These are phyloP conservation scores for Pyricularia grisea DNA, from an alignment of 2,329 filamentous ascomycete species.

Conservation along the genomic window DNA sequence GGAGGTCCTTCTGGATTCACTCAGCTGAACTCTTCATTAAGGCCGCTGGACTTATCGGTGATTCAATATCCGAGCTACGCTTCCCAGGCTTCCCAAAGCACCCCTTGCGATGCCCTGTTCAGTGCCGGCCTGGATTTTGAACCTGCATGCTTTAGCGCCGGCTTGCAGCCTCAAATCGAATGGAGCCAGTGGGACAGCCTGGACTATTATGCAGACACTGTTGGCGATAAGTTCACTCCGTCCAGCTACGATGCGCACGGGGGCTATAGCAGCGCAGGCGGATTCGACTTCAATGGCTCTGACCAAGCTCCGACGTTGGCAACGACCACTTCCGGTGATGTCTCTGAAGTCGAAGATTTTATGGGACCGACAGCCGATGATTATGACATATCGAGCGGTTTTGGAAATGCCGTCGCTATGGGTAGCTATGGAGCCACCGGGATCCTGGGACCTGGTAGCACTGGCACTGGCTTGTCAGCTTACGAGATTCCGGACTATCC, in stretches of 20 bases:
- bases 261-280: conserved; percentile 26
- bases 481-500: neutral
- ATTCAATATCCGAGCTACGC: conserved; percentile 42
- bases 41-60: conserved; percentile 48
- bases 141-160: conserved; percentile 51
- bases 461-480: neutral
- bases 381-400: conserved; percentile 23
- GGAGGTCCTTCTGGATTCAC: conserved; percentile 32
- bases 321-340: conserved; percentile 54
- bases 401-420: conserved; percentile 22
- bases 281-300: conserved; percentile 44
- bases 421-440: neutral
- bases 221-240: conserved; percentile 38
- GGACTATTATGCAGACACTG: conserved; percentile 26
- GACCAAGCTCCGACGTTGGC: conserved; percentile 46
- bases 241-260: conserved; percentile 31
- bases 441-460: neutral
- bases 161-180: conserved; percentile 45
- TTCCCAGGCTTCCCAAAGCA: conserved; percentile 17
- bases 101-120: neutral
- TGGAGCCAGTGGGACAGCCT: conserved; percentile 39
- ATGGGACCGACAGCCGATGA: conserved; percentile 31
- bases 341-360: conserved; percentile 57
- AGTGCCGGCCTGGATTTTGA: conserved; percentile 43
- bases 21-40: conserved; percentile 42